Base-by-base conservation (phyloP, 1,284 basidiomycete species). In the Ustilago sp. region DNA sequence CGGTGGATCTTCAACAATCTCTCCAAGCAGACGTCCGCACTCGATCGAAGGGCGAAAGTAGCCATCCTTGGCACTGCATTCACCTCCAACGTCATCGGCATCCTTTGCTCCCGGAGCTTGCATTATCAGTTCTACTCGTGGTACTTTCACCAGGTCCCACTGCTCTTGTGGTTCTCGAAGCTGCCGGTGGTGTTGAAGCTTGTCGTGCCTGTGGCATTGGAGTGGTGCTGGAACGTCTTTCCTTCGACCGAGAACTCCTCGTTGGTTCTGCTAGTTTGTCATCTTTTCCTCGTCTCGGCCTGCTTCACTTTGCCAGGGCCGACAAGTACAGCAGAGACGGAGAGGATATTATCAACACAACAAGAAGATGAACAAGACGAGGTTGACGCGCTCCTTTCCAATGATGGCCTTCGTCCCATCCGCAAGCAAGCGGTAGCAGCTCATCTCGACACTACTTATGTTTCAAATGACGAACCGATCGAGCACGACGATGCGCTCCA, bases 71-170 rank as follows among this genome's bases (percentile, higher is more conserved):
- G 61, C 31, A 50, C 43, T 34, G 63, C 60, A 7, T 94, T 94
- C 88, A 95, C 94, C 1, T 93, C 93, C 15, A 99, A 98, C 84
- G 86, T 99, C 57, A 92, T 98, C 70, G 96, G 96, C 28, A 92
- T 99, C 38, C 80, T 93, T 4, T 98, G 93, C 85, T 93, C 97
- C 15, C 91, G 97, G n/a, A 97, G 95, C 15, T 87, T 99, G 61
- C 96, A 99, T 86, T 99, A 98, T 86, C 96, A 99, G 82, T 99
- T 99, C 87, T 98, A 98, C 86, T 92, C 93, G 5, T 99, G 96
- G 97, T 98, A 98, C 86, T 94, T 93, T 12, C 92, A 94, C 74
- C 94, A 96, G 80, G 86, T 97, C n/a, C 94, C 95, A 0, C 91
- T 96, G 80, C 87, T 99, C 32, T 88, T 90, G 6, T 95, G 91